Evolutionary conservation across 768 basidiomycete genomes (phyloP).

Genomic region (Mycena rosella): DNA sequence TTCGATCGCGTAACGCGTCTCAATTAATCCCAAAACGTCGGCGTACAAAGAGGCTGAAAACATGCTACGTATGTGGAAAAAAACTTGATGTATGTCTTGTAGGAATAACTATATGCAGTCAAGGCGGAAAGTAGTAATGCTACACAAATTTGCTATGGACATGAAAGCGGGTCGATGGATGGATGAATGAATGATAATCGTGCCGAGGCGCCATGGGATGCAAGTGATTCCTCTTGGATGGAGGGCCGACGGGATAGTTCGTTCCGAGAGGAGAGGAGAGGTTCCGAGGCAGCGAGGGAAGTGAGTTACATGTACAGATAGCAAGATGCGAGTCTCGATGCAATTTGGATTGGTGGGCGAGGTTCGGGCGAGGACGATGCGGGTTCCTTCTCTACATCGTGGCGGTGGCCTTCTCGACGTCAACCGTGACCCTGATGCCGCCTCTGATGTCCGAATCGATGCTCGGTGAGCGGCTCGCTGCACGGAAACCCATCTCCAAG

Average conservation of each 20-base stretch:
- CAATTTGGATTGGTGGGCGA: conserved; percentile 8
- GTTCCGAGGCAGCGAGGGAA: conserved; percentile 23
- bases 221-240: conserved; percentile 13
- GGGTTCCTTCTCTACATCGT: conserved; percentile 52
- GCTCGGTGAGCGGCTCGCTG: conserved; percentile 43
- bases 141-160: conserved; percentile 35
- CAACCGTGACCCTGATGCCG: conserved; percentile 65
- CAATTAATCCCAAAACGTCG: conserved; percentile 9
- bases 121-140: conserved; percentile 35
- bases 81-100: conserved; percentile 25
- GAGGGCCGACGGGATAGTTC: conserved; percentile 24
- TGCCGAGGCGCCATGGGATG: conserved; percentile 7
- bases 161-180: conserved; percentile 23
- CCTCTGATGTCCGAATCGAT: conserved; percentile 46
- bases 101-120: conserved; percentile 34
- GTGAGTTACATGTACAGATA: conserved; percentile 24
- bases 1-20: neutral
- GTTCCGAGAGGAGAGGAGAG: conserved; percentile 19
- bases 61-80: conserved; percentile 28
- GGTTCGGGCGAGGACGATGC: conserved; percentile 12
- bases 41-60: conserved; percentile 21
- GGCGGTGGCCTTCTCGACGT: conserved; percentile 71
- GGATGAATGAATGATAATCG: conserved; percentile 28
- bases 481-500: conserved; percentile 63
- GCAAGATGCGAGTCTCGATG: conserved; percentile 21